Conservation (phyloP, 169 alveolate genomes). For the Plasmodium fragile region DNA sequence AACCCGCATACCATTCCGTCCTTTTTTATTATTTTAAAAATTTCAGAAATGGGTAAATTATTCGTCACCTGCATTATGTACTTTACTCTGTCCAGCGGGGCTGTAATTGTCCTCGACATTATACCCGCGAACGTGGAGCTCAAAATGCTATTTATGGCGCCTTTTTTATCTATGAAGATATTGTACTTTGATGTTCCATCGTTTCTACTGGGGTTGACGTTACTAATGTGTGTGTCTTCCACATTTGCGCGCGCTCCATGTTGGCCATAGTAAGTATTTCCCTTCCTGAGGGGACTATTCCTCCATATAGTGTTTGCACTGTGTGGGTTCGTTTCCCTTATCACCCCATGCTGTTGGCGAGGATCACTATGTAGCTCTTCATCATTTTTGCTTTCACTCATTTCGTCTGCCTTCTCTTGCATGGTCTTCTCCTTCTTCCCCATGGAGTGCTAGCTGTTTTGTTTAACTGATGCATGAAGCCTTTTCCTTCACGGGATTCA, state of each 20-base stretch:
- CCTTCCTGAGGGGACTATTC: neutral
- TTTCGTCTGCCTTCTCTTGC: neutral
- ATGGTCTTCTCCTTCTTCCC: neutral
- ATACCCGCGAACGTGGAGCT: conserved; percentile 67
- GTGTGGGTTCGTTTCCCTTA: neutral
- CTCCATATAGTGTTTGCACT: neutral
- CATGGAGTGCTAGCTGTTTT: neutral
- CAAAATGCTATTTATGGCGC: conserved; percentile 46
- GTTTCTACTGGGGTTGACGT: neutral
- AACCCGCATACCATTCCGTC: conserved; percentile 62
- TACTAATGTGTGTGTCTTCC: neutral
- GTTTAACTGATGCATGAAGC: neutral
- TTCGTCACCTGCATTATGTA: conserved; percentile 68
- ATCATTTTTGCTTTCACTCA: neutral
- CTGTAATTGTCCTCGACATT: conserved; percentile 46
- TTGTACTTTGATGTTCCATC: neutral
- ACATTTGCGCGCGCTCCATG: neutral
- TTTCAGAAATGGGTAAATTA: conserved; percentile 43
- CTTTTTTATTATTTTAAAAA: conserved; percentile 53
- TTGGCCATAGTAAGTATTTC: neutral
- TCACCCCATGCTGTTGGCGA: neutral
- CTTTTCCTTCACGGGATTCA: neutral
- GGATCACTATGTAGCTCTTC: neutral
- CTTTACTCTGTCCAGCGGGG: conserved; percentile 66
- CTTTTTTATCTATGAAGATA: conserved; percentile 34